Base-by-base conservation (phyloP, 495 filamentous ascomycete species). In the Cenococcum geophilum region DNA sequence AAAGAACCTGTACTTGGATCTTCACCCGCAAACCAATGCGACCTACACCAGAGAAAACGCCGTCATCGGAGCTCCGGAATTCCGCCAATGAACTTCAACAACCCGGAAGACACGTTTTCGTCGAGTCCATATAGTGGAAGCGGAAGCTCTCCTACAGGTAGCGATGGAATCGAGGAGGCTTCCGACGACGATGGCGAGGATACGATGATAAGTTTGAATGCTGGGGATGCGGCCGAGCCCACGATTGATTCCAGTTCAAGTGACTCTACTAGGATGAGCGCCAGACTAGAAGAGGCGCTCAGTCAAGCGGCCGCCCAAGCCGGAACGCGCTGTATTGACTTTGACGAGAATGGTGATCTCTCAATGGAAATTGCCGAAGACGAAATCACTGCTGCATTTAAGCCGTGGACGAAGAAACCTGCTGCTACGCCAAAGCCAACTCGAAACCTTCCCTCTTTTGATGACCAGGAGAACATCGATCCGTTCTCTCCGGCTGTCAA, bases 121-220 rank as follows among this genome's bases (percentile, higher is more conserved):
- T 92, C 89, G 3, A 92, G 87, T 59, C 84, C 91, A 5, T 89
- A 86, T 62, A 92, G 89, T 63, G 77, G 86, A 72, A 82, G 79
- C 69, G 86, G 64, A 36, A 45, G 22, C 34, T 60, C 68, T 4
- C 65, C 71, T 18, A 67, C 36, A 5, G 57, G 51, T 14, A 59
- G 58, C 45, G 68, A 66, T 25, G 63, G 62, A 25, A 58, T 37
- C 37, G 55, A 59, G 6, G 54, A 47, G 12, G 52, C 55, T 32
- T 54, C 50, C 0, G 63, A 69, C 23, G 67, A 69, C 18, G 70
- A 71, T 14, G 64, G 52, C 12, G 67, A 70, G 3, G 64, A 65
- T 20, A 70, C 68, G 6, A 63, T 59, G 11, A 67, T 70, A 68
- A 72, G 68, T 48, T 36, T 73, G 34, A 70, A 73, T 51, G 32